phyloP scores from a whole-genome alignment of 352 stramenopile genomes.

The Thraustotheca clavata region DNA sequence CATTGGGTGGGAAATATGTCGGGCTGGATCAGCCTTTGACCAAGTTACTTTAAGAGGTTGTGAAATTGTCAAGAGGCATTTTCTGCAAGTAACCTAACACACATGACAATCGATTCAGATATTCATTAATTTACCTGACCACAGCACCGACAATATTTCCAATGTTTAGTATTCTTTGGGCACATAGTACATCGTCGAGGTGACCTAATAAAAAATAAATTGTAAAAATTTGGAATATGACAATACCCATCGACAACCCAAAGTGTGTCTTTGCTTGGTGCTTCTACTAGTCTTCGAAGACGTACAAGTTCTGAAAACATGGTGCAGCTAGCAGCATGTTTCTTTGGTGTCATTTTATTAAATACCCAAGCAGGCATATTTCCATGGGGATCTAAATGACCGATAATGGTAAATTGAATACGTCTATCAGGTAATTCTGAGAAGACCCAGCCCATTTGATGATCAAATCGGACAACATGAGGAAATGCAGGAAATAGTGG shows the following conservation, averaged over 20 bases:
- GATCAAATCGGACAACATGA: background rate
- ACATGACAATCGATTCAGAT: background rate
- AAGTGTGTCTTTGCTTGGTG: background rate
- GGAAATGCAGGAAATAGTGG: background rate
- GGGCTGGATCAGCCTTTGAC: background rate
- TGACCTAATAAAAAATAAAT: too few relatives aligned
- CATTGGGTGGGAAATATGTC: background rate
- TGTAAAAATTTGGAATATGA: background rate
- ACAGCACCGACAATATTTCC: slow-evolving; percentile 6
- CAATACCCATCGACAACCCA: background rate
- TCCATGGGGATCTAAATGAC: background rate
- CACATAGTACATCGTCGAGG: background rate
- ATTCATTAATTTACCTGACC: background rate
- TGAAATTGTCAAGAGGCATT: background rate
- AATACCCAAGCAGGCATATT: slow-evolving; percentile 9
- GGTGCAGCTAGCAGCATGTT: background rate
- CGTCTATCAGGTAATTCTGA: background rate
- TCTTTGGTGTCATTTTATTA: slow-evolving; percentile 7
- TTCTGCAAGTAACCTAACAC: slow-evolving; percentile 11
- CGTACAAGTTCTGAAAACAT: slow-evolving; percentile 5
- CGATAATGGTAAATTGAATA: background rate
- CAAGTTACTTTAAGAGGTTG: background rate
- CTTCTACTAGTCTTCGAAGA: slow-evolving; percentile 12
- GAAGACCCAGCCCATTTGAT: slow-evolving; percentile 2
- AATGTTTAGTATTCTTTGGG: background rate